A percentile compares a stretch with the other conserved stretches of the same genome.
phyloP scores from a whole-genome alignment of 2,329 filamentous ascomycete genomes.

The Diaporthe batatas region DNA sequence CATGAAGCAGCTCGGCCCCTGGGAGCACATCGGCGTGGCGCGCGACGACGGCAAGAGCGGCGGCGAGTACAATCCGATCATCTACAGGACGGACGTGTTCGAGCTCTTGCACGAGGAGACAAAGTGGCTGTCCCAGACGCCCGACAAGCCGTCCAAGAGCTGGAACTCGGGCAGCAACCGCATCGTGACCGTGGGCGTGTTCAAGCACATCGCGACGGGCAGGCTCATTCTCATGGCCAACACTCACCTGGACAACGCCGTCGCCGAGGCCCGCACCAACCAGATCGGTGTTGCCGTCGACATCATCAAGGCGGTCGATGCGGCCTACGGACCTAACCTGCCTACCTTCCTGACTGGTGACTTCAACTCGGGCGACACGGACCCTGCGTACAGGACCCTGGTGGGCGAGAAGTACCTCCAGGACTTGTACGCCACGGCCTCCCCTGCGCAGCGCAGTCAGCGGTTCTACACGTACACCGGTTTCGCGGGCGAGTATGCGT shows the following conservation, averaged over 20 bases:
- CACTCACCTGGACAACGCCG: slow-evolving; percentile 68
- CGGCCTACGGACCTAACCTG: slow-evolving; percentile 43
- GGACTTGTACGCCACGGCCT: slow-evolving; percentile 45
- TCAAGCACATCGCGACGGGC: slow-evolving; percentile 56
- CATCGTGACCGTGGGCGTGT: slow-evolving; percentile 63
- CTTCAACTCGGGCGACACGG: slow-evolving; percentile 56
- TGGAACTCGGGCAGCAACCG: slow-evolving; percentile 64
- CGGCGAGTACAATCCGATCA: slow-evolving; percentile 78
- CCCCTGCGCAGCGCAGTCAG: slow-evolving; percentile 52
- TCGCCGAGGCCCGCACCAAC: slow-evolving; percentile 56
- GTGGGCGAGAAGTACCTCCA: slow-evolving; percentile 44
- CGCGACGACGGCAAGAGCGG: slow-evolving; percentile 68
- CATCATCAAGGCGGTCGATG: slow-evolving; percentile 48
- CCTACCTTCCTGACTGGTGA: slow-evolving; percentile 59
- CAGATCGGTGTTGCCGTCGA: slow-evolving; percentile 60
- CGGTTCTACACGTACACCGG: slow-evolving; percentile 59
- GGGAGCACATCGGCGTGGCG: slow-evolving; percentile 68
- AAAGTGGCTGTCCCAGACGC: slow-evolving; percentile 74
- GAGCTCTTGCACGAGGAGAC: slow-evolving; percentile 65
- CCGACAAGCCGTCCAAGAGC: slow-evolving; percentile 67
- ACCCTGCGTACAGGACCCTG: slow-evolving; percentile 57
- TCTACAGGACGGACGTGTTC: slow-evolving; percentile 70
- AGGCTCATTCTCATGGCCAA: slow-evolving; percentile 58
- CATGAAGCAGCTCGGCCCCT: slow-evolving; percentile 57
- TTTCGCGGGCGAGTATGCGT: slow-evolving; percentile 50